These are phyloP conservation scores for Populus deltoides DNA, from an alignment of 345 rosid species.

Conservation along the genomic window DNA sequence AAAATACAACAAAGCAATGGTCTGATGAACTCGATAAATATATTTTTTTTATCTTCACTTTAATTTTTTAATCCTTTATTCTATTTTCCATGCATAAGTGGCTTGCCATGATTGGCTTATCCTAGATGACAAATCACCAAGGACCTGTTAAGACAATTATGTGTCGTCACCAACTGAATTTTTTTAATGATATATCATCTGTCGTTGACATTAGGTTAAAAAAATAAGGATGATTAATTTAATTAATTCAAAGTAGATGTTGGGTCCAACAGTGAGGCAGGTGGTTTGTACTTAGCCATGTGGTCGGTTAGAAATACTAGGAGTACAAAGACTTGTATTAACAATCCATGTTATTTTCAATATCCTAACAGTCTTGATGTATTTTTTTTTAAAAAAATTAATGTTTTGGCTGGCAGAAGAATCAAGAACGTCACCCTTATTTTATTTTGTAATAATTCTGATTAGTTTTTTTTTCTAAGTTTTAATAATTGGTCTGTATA, in stretches of 20 bases:
- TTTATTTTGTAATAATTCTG: neutral
- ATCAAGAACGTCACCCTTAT: neutral
- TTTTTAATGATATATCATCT: neutral
- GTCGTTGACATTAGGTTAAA: neutral
- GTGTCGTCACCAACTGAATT: neutral
- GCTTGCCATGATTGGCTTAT: neutral
- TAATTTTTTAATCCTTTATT: neutral
- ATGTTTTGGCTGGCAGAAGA: neutral
- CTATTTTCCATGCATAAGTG: neutral
- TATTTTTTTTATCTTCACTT: neutral
- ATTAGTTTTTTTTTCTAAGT: too few species aligned
- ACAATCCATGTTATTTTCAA: neutral
- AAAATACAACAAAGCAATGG: neutral
- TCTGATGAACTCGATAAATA: neutral
- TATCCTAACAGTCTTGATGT: neutral
- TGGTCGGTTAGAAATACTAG: neutral
- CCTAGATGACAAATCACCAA: neutral
- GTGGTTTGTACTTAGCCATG: slow-evolving; percentile 5
- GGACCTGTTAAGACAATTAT: neutral
- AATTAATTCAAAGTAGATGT: neutral
- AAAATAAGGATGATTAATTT: neutral
- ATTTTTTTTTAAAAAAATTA: too few species aligned
- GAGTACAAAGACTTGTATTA: neutral
- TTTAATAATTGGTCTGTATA: too few species aligned
- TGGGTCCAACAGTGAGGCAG: neutral